phyloP scores from a whole-genome alignment of 192 early-diverging fungal species.

The Linnemannia hyalina region DNA sequence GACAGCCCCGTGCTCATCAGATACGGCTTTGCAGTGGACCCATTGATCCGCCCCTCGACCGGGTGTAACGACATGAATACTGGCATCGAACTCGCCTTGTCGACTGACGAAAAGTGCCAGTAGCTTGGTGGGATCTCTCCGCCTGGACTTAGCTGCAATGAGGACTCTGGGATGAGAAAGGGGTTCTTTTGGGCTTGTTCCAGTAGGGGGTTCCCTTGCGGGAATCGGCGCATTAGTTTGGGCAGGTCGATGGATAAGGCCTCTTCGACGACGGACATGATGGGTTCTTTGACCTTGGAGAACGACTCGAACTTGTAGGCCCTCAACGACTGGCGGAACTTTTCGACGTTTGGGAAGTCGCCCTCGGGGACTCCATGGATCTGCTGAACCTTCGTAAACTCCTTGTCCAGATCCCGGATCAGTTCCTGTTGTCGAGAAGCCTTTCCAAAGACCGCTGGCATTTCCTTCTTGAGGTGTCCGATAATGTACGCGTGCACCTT shows the following conservation, averaged over 20 bases:
- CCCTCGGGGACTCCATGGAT: slow-evolving; percentile 79
- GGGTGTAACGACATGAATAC: slow-evolving; percentile 65
- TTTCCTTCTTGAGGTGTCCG: slow-evolving; percentile 83
- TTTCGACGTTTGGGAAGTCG: slow-evolving; percentile 87
- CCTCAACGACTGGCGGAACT: slow-evolving; percentile 75
- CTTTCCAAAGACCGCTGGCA: slow-evolving; percentile 89
- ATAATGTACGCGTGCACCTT: slow-evolving; percentile 90
- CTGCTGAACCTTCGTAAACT: slow-evolving; percentile 82
- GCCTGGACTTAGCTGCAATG: neutral
- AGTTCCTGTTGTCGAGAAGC: slow-evolving; percentile 80
- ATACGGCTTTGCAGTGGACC: slow-evolving; percentile 66
- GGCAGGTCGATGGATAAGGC: slow-evolving; percentile 82
- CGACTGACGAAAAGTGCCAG: slow-evolving; percentile 67
- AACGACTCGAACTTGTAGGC: slow-evolving; percentile 88
- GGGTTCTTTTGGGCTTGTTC: slow-evolving; percentile 71
- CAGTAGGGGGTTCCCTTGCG: slow-evolving; percentile 79
- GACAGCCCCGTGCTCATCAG: slow-evolving; percentile 77
- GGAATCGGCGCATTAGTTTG: slow-evolving; percentile 82
- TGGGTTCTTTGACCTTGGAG: slow-evolving; percentile 77
- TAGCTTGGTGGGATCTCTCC: slow-evolving; percentile 61
- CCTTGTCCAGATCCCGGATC: slow-evolving; percentile 77
- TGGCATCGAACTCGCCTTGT: slow-evolving; percentile 62
- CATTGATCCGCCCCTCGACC: slow-evolving; percentile 69
- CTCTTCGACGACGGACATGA: slow-evolving; percentile 77
- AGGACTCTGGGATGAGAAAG: slow-evolving; percentile 45